Evolutionary conservation across 108 stramenopile species (phyloP).

Genomic region (Aurantiochytrium sp.): DNA sequence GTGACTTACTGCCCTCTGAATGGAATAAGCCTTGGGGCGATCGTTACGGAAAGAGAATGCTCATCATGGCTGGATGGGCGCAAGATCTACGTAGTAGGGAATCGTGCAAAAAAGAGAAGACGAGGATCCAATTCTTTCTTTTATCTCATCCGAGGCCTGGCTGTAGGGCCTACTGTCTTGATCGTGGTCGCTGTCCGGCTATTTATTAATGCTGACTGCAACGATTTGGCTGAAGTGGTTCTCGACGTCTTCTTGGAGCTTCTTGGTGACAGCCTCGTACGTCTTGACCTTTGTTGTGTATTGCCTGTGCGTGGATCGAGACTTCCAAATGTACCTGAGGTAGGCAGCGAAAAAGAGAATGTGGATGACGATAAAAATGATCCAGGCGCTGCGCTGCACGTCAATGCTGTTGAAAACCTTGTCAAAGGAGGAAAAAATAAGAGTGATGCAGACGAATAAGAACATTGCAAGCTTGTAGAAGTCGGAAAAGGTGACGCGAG

Average conservation of each 20-base stretch:
- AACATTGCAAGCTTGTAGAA: slow-evolving; percentile 12
- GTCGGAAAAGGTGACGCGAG: background rate
- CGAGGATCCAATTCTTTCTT: too few species aligned
- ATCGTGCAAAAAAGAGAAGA: too few species aligned
- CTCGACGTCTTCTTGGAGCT: background rate
- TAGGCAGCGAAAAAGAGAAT: background rate
- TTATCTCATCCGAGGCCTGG: too few species aligned
- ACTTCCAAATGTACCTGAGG: background rate
- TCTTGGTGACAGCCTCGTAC: background rate
- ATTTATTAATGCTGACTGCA: too few species aligned
- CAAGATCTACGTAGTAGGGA: too few species aligned
- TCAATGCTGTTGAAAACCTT: background rate
- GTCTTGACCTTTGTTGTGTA: background rate
- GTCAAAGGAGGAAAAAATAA: background rate
- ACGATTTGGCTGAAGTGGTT: too few species aligned
- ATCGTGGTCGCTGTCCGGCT: too few species aligned
- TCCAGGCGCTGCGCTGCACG: background rate
- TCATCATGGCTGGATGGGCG: too few species aligned
- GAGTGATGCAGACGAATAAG: background rate
- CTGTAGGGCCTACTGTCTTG: too few species aligned
- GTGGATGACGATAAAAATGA: background rate
- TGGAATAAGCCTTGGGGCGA: too few species aligned
- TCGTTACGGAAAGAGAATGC: too few species aligned
- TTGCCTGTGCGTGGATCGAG: background rate
- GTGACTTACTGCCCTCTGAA: too few species aligned